These are phyloP conservation scores for Pythium aristosporum DNA, from an alignment of 352 stramenopile species.

Conservation along the genomic window DNA sequence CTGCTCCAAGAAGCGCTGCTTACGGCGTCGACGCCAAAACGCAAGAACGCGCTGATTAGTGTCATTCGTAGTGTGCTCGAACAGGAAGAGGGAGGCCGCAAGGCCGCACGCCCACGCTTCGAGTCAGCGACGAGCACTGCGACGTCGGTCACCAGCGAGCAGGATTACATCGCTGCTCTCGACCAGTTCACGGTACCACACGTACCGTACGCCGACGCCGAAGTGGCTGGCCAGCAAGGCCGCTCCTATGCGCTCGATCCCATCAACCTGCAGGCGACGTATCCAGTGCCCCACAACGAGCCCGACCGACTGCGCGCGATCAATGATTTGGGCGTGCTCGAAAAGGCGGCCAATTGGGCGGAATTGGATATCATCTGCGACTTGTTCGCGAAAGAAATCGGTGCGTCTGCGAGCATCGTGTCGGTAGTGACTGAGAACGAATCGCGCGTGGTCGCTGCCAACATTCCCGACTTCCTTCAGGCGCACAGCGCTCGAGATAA, in stretches of 20 bases:
- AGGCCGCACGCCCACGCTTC: too few species aligned
- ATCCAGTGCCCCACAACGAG: constrained; percentile 42
- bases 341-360: constrained; percentile 38
- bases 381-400: constrained; percentile 49
- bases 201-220: not conserved
- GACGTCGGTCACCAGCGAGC: not conserved
- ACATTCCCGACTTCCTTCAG: constrained; percentile 29
- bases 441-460: constrained; percentile 46
- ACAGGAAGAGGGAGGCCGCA: constrained; percentile 1
- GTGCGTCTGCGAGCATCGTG: constrained; percentile 49
- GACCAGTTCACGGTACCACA: not conserved
- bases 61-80: constrained; percentile 21
- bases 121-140: not conserved
- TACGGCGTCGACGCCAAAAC: constrained; percentile 2
- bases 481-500: constrained; percentile 39
- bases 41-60: constrained; percentile 8
- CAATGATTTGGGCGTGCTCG: constrained; percentile 31
- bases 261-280: not conserved
- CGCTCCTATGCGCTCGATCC: constrained; percentile 28
- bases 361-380: constrained; percentile 70
- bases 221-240: constrained; percentile 37
- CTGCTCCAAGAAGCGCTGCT: constrained; percentile 21
- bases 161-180: constrained; percentile 1
- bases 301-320: constrained; percentile 44
- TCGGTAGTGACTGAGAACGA: constrained; percentile 49